Evolutionary conservation across 108 stramenopile species (phyloP).

Genomic region (Aureococcus anophagefferens): DNA sequence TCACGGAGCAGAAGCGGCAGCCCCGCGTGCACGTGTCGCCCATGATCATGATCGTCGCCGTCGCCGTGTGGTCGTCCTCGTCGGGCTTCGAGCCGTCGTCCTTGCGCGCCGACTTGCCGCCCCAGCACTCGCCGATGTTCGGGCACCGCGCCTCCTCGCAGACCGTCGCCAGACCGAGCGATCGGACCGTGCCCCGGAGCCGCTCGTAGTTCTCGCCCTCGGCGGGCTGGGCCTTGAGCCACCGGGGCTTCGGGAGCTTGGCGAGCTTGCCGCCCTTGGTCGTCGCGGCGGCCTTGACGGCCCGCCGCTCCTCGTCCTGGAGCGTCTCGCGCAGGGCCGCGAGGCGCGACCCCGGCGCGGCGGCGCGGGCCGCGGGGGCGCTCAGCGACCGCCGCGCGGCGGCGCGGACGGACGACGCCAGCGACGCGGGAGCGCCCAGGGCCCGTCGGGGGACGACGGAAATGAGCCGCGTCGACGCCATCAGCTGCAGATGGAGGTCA

Average conservation of each 20-base stretch:
- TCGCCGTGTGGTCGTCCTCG: constrained; percentile 60
- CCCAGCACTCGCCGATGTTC: constrained; percentile 98
- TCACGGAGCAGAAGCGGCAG: constrained; percentile 92
- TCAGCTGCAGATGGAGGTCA: no score
- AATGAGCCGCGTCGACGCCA: no score
- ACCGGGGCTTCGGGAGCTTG: constrained; percentile 67
- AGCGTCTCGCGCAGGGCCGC: background rate
- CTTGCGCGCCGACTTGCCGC: constrained; percentile 34
- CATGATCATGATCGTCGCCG: constrained; percentile 98
- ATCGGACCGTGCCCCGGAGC: constrained; percentile 76
- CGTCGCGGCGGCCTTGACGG: background rate
- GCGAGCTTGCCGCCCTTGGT: no score
- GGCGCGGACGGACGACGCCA: no score
- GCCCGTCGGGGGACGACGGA: no score
- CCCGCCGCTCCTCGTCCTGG: no score
- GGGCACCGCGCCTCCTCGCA: constrained; percentile 96
- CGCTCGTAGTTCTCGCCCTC: constrained; percentile 80
- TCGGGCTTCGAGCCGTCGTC: no score
- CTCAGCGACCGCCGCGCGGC: no score
- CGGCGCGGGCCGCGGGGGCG: no score
- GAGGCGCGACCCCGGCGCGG: no score
- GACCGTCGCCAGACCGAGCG: constrained; percentile 83
- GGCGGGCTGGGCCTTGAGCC: constrained; percentile 82
- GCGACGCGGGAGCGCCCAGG: no score
- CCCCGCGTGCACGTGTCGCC: constrained; percentile 96